Evolutionary conservation across 2,329 filamentous ascomycete genomes (phyloP).

Genomic region (Mycosphaerella sp.): DNA sequence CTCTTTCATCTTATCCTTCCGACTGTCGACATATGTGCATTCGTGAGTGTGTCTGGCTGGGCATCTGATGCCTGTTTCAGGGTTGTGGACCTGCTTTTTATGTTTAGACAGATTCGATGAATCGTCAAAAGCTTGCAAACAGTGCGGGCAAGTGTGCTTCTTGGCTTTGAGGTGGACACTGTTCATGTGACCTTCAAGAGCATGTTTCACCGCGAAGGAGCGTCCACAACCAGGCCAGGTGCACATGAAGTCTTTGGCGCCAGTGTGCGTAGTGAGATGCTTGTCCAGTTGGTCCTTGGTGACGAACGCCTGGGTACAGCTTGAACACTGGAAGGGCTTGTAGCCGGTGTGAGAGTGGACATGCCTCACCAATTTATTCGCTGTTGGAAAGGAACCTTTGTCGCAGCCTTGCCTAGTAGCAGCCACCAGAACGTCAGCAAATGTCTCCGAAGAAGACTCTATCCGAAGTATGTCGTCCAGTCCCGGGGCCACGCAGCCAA

Average conservation of each 20-base stretch:
- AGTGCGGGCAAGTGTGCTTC: slow-evolving; percentile 32
- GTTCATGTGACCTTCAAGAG: slow-evolving; percentile 54
- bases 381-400: slow-evolving; percentile 39
- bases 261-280: slow-evolving; percentile 61
- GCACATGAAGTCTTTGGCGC: slow-evolving; percentile 59
- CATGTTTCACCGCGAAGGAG: slow-evolving; percentile 61
- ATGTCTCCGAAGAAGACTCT: slow-evolving; percentile 24
- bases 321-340: slow-evolving; percentile 43
- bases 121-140: slow-evolving; percentile 34
- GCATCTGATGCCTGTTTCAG: slow-evolving; percentile 23
- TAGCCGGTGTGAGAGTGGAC: slow-evolving; percentile 58
- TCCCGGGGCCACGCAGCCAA: no score
- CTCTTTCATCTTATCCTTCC: slow-evolving; percentile 26
- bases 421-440: neutral
- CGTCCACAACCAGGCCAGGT: slow-evolving; percentile 38
- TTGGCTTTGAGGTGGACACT: slow-evolving; percentile 49
- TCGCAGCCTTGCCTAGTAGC: slow-evolving; percentile 42
- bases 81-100: slow-evolving; percentile 28
- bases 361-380: slow-evolving; percentile 55
- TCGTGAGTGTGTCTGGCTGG: slow-evolving; percentile 21
- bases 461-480: no score
- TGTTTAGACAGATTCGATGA: slow-evolving; percentile 34
- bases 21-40: slow-evolving; percentile 25
- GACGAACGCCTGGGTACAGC: slow-evolving; percentile 55
- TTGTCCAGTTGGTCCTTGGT: slow-evolving; percentile 63